Conservation (phyloP, 768 basidiomycete genomes). For the Rhizopogon sp. region DNA sequence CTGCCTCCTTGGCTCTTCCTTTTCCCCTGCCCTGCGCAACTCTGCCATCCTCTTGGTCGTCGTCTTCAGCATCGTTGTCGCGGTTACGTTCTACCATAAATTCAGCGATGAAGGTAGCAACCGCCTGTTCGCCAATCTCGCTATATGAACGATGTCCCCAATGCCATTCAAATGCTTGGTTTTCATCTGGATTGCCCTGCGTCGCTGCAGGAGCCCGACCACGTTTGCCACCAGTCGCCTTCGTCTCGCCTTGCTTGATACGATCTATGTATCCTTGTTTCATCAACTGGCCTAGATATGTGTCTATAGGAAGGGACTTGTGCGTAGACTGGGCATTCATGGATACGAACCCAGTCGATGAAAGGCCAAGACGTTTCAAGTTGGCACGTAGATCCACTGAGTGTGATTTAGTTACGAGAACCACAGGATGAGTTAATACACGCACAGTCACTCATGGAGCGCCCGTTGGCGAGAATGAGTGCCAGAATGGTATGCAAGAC, state of each 20-base stretch:
- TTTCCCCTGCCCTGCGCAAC: slow-evolving; percentile 9
- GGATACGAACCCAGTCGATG: slow-evolving; percentile 41
- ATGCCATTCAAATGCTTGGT: slow-evolving; percentile 60
- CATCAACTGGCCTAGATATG: slow-evolving; percentile 57
- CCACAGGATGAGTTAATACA: background rate
- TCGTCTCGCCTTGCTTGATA: slow-evolving; percentile 45
- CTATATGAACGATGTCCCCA: slow-evolving; percentile 81
- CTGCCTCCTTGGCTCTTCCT: slow-evolving; percentile 13
- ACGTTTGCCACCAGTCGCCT: slow-evolving; percentile 43
- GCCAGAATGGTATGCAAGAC: slow-evolving; percentile 79
- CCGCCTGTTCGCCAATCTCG: slow-evolving; percentile 76
- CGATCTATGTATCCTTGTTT: slow-evolving; percentile 80
- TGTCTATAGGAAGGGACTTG: slow-evolving; percentile 53
- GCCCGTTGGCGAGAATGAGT: slow-evolving; percentile 77
- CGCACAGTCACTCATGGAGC: slow-evolving; percentile 68
- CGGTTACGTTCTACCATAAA: slow-evolving; percentile 58
- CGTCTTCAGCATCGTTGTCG: slow-evolving; percentile 25
- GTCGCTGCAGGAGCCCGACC: slow-evolving; percentile 43
- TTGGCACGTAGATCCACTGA: slow-evolving; percentile 69
- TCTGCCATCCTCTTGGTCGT: slow-evolving; percentile 24
- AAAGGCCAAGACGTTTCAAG: slow-evolving; percentile 66
- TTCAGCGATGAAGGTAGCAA: slow-evolving; percentile 73
- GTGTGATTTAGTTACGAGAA: background rate
- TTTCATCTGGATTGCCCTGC: slow-evolving; percentile 28
- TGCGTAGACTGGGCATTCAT: slow-evolving; percentile 47